A percentile compares a stretch with the other conserved stretches of the same genome.
phyloP scores from a whole-genome alignment of 1,284 basidiomycete genomes.

The Heterobasidion parviporum region DNA sequence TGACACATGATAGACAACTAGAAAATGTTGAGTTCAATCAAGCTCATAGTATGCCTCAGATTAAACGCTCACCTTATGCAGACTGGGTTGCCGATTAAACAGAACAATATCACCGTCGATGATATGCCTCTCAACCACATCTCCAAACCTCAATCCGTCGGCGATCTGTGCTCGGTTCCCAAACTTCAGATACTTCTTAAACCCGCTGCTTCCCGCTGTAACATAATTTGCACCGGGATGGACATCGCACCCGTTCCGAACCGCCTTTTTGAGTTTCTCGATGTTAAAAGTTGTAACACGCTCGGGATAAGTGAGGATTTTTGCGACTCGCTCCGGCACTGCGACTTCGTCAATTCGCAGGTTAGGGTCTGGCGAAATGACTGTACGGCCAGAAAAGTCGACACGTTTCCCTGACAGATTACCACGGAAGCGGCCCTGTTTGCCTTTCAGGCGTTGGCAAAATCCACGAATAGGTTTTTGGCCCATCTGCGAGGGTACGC shows the following conservation, averaged over 20 bases:
- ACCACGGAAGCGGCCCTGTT: conserved; percentile 97
- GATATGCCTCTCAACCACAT: conserved; percentile 91
- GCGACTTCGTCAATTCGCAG: conserved; percentile 97
- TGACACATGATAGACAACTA: conserved; percentile 99
- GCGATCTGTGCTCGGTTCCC: conserved; percentile 72
- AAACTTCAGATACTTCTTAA: conserved; percentile 85
- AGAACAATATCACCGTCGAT: conserved; percentile 95
- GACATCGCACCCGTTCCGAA: conserved; percentile 85
- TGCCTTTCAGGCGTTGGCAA: conserved; percentile 97
- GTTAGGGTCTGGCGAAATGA: conserved; percentile 98
- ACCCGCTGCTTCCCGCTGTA: conserved; percentile 63
- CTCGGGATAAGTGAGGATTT: conserved; percentile 95
- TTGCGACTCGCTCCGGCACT: conserved; percentile 93
- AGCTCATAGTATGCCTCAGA: not conserved
- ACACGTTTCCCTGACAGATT: conserved; percentile 99
- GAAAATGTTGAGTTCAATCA: conserved; percentile 18
- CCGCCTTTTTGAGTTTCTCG: conserved; percentile 65
- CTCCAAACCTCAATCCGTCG: conserved; percentile 74
- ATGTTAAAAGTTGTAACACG: conserved; percentile 93
- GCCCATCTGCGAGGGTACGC: conserved; percentile 77
- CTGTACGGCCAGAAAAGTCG: conserved; percentile 97
- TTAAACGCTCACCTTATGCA: conserved; percentile 71
- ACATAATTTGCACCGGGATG: conserved; percentile 98
- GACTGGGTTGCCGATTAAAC: conserved; percentile 98
- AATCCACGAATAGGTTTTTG: conserved; percentile 95